Base-by-base conservation (phyloP, 805 yeast genomes). In the Yamadazyma philogaea region DNA sequence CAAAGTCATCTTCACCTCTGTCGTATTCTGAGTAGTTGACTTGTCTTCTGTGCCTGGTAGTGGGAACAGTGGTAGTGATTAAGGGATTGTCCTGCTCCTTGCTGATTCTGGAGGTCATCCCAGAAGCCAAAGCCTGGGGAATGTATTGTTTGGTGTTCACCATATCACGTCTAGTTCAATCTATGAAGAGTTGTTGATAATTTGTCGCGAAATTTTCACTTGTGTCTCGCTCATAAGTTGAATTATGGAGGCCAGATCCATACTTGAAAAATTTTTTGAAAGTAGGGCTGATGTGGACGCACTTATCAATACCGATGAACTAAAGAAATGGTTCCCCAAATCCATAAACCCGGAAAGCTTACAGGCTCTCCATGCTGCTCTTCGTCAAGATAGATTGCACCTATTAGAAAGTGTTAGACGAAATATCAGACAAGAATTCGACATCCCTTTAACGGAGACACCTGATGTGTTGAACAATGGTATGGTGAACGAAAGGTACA, bases 1-100 rank as follows among this genome's bases (percentile, higher is more conserved):
- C 71, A 42, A 52, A 55, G 21, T 65, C 70, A 43, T 63, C 79
- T 49, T 81, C 81, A 38, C 77, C 79, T 48, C 66, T 65, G 40
- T 87, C 96, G 45, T 79, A 74, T 58, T 88, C 96, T 0, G 96
- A 93, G 56, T 89, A 89, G 58, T 85, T 87, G 39, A 87, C 79
- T 37, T 81, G 83, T 59, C 87, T 88, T 26, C 88, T 82, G 22
- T 83, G 75, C 50, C 97, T 75, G 3, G 89, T 79, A 2, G 87
- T 86, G 18, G 84, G 82, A 1, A 88, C 84, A 2, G 87, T 77
- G 28, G 59, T 66, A 24, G 84, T 74, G 51, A 82, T 78, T 24
- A 90, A 64, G 1, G 95, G 80, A 26, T 88, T 86, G 44, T 82
- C 80, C 26, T 81, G 84, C 48, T 83, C 81, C 48, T 86, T 78